Base-by-base conservation (phyloP, 805 yeast species). In the Torulaspora gathmanii region DNA sequence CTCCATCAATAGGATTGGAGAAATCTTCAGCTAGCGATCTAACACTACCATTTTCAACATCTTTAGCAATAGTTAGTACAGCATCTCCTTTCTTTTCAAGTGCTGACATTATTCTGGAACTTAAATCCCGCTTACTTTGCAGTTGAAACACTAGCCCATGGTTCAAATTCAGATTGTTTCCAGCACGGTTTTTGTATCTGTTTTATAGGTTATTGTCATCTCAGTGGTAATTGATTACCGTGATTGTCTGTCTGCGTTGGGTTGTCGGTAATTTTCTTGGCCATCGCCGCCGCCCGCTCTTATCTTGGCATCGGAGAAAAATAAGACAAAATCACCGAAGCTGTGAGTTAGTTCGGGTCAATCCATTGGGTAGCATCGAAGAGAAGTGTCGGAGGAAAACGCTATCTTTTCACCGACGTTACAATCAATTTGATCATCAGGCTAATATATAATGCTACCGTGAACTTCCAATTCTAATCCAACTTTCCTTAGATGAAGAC, bases 1-100 rank as follows among this genome's bases (percentile, higher is more conserved):
- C 26, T 22, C 27, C 25, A 17, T 12, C 15, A 16, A 42, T 43
- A 15, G 42, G 33, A 17, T 22, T n/a, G 23, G 40, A 50, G 19
- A 36, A 42, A 11, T 47, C 44, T 11, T 23, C 43, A 2, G 43
- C 22, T n/a, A 44, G 31, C 12, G 53, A 47, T 17, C 20, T 35
- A 11, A 44, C 41, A 34, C 49, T 44, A 9, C 42, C 49, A 16
- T 37, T 43, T 19, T 33, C 45, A n/a, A 28, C 36, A 16, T 29
- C 30, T 25, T 34, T 40, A 2, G 27, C 44, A 17, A 36, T 30
- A 19, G 28, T 34, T n/a, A 25, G 26, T 33, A 39, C 40, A 38
- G 22, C 29, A 38, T 30, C 25, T 26, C 12, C 28, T 38, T 29
- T 38, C 34, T 38, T 38, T 27, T 38, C 41, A n/a, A 15, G 16